Percentiles rank a stretch among this genome's conserved stretches.
These are phyloP conservation scores for Cucumis hystrix DNA, from an alignment of 306 rosid species.

Conservation along the genomic window DNA sequence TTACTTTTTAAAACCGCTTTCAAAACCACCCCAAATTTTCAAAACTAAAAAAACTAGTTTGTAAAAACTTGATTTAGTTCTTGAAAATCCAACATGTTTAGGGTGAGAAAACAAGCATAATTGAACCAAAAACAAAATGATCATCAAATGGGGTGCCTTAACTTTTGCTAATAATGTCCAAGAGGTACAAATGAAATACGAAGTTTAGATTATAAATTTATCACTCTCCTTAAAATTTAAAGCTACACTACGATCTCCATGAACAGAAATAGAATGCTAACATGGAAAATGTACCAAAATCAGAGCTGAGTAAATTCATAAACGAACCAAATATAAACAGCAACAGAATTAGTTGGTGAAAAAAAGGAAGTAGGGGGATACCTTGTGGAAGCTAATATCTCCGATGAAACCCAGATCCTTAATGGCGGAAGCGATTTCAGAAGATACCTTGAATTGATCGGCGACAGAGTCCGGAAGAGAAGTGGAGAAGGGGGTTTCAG, in stretches of 20 bases:
- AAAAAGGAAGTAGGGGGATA: neutral
- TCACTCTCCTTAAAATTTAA: neutral
- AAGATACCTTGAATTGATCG: slow-evolving; percentile 34
- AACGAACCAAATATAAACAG: neutral
- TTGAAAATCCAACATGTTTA: too few species aligned
- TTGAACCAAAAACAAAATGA: too few species aligned
- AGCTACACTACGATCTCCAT: neutral
- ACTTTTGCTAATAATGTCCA: neutral
- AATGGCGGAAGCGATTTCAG: slow-evolving; percentile 31
- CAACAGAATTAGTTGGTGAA: neutral
- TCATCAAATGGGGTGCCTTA: neutral
- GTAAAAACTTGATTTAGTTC: too few species aligned
- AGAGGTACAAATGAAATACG: neutral
- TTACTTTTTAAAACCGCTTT: too few species aligned
- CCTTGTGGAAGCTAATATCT: slow-evolving; percentile 50
- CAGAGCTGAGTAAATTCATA: neutral
- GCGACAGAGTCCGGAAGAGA: slow-evolving; percentile 36
- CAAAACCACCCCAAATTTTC: too few species aligned
- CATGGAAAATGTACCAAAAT: neutral
- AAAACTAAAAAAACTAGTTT: too few species aligned
- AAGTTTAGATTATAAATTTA: neutral
- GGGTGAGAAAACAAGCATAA: too few species aligned
- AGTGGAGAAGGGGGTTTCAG: slow-evolving; percentile 17
- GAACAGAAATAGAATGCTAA: neutral
- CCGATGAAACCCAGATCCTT: slow-evolving; percentile 34